A percentile compares a stretch with the other conserved stretches of the same genome.
Evolutionary conservation across 441 rosid species (phyloP).

Genomic region (Raphanus hybrid): DNA sequence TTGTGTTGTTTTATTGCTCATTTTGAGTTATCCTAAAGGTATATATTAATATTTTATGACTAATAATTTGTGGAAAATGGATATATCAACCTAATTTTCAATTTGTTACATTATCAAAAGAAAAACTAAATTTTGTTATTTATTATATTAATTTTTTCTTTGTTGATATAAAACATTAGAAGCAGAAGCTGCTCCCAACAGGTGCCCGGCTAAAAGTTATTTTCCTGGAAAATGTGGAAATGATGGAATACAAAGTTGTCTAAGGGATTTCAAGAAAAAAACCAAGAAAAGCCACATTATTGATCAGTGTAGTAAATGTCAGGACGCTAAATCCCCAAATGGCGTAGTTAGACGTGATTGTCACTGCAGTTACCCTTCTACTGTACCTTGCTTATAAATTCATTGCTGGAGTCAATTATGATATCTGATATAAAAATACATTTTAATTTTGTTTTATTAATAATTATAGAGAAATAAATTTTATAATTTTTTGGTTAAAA

Average conservation of each 20-base stretch:
- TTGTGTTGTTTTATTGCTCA: neutral
- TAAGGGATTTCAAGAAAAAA: neutral
- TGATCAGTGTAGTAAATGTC: neutral
- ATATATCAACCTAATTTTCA: neutral
- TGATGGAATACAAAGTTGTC: neutral
- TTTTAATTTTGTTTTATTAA: neutral
- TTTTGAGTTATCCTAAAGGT: neutral
- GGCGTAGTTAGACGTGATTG: neutral
- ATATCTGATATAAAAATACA: neutral
- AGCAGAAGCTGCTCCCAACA: neutral
- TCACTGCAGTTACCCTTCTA: neutral
- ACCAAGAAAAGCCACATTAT: neutral
- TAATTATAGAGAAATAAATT: neutral
- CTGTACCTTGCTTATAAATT: neutral
- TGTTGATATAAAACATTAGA: neutral
- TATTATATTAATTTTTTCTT: neutral
- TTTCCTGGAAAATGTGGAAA: neutral
- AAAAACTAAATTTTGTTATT: neutral
- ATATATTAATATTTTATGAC: constrained; percentile 1
- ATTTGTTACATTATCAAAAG: neutral
- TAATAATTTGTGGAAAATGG: neutral
- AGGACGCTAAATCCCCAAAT: neutral
- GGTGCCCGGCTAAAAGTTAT: neutral
- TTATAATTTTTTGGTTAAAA: neutral
- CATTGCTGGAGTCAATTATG: neutral